Base-by-base conservation (phyloP, 2,329 filamentous ascomycete species). In the Diplodia seriata region DNA sequence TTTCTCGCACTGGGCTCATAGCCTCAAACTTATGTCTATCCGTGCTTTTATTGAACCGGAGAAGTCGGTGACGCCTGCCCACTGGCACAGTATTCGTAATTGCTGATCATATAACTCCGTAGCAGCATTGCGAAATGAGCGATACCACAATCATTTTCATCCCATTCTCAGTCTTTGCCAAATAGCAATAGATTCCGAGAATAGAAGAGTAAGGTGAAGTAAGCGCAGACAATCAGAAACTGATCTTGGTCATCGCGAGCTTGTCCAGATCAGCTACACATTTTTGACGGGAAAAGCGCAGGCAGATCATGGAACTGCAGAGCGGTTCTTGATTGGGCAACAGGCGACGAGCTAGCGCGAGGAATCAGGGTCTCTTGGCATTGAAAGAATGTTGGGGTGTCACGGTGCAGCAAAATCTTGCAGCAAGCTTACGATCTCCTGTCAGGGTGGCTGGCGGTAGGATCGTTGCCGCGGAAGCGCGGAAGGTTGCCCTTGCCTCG, bases 401-500 rank as follows among this genome's bases (percentile, higher is more conserved):
- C 14, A 8, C 18, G 5, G 20, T 49, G 23, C 23, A 33, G 40
- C n/a, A n/a, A 61, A 9, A 14, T 47, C 40, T 18, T 43, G 23
- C 43, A 20, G 26, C 40, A 26, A 26, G 29, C 23, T n/a, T 33
- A 26, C 43, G 11, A 50, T 62, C 29, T 18, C 43, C 8, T 18
- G 38, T 20, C 7, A 29, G 23, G 56, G 15, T 47, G 38, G 20
- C n/a, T 26, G 20, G 47, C 26, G 18, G 40, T 49, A 15, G 18
- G 57, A 62, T 43, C 33, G 57, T 62, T 62, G 57, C 40, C 40
- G 33, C 31, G 57, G 57, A 33, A 49, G 40, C 23, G 18, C 26
- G 18, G 57, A 62, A 49, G 33, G n/a, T 20, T 18, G 40, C 26
- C 15, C 12, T 40, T 61, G 40, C 36, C 18, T 62, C 14, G 43